phyloP scores from a whole-genome alignment of 2,329 filamentous ascomycete species.

The Hirsutella minnesotensis region DNA sequence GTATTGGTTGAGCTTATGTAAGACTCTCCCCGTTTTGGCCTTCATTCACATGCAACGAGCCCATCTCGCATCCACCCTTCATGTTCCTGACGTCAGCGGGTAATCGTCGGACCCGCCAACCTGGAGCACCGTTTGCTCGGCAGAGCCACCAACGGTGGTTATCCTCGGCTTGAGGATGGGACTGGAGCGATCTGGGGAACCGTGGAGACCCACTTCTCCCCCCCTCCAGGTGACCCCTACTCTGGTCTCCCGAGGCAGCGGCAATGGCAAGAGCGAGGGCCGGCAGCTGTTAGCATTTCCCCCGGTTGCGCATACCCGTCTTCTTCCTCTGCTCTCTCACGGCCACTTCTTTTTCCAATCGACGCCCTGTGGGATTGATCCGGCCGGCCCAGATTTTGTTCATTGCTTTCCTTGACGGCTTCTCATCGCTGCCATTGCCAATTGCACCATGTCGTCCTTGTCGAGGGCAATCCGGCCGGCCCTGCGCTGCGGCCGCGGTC shows the following conservation, averaged over 20 bases:
- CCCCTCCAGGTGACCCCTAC: too few relatives aligned
- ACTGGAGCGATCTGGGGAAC: neutral
- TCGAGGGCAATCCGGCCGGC: conserved; percentile 40
- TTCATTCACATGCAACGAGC: too few relatives aligned
- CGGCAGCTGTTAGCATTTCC: neutral
- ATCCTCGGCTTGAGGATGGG: conserved; percentile 13
- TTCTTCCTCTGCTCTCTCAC: too few relatives aligned
- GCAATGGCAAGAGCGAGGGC: neutral
- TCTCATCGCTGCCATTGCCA: neutral
- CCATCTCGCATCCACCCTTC: neutral
- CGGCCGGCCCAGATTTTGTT: too few relatives aligned
- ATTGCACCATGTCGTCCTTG: conserved; percentile 21
- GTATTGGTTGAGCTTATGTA: too few relatives aligned
- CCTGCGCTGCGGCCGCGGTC: conserved; percentile 30
- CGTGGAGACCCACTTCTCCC: neutral
- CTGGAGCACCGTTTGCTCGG: conserved; percentile 3
- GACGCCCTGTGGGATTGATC: too few relatives aligned
- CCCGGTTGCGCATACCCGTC: too few relatives aligned
- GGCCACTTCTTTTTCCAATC: too few relatives aligned
- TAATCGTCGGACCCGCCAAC: conserved; percentile 2
- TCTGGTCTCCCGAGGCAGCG: neutral
- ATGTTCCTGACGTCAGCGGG: neutral
- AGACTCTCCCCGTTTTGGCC: too few relatives aligned
- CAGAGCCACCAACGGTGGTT: conserved; percentile 3
- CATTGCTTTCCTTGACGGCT: too few relatives aligned